Percentiles rank a stretch among this genome's conserved stretches.
Conservation (phyloP, 2,329 filamentous ascomycete genomes). For the Aspergillus vadensis region DNA sequence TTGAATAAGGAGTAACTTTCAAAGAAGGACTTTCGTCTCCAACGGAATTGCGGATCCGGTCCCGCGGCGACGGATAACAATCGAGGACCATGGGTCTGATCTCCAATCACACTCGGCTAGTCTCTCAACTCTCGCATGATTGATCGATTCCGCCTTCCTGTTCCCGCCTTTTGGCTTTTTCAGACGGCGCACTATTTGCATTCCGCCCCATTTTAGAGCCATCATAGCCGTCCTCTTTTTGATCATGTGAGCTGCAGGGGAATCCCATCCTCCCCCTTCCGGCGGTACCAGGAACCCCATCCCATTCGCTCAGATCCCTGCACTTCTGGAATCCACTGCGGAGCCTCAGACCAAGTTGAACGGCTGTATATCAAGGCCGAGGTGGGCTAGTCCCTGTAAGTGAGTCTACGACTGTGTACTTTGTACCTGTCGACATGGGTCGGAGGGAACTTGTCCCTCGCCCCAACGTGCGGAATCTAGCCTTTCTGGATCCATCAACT, state of each 20-base stretch:
- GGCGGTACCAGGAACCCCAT: constrained; percentile 14
- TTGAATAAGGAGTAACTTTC: not conserved
- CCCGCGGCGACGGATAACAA: constrained; percentile 41
- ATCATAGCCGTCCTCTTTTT: constrained; percentile 6
- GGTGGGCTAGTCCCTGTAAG: not conserved
- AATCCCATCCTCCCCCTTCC: constrained; percentile 16
- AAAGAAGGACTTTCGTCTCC: constrained; percentile 11
- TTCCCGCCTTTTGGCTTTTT: constrained; percentile 6
- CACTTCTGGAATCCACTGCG: constrained; percentile 10
- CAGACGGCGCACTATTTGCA: constrained; percentile 4
- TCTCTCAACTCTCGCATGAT: constrained; percentile 7
- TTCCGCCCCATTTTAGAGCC: constrained; percentile 5
- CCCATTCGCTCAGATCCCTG: constrained; percentile 4
- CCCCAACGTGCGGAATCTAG: not conserved
- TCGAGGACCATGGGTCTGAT: constrained; percentile 13
- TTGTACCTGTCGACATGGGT: not conserved
- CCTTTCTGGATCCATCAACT: not conserved
- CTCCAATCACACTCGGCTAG: constrained; percentile 6
- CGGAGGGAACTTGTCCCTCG: not conserved
- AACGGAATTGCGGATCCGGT: constrained; percentile 39
- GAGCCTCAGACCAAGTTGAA: constrained; percentile 10
- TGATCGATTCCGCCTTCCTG: not conserved
- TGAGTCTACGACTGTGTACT: not conserved
- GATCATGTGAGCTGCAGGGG: constrained; percentile 23
- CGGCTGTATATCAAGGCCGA: constrained; percentile 7